Evolutionary conservation across 1,284 basidiomycete genomes (phyloP).

Genomic region (Tilletia caries): DNA sequence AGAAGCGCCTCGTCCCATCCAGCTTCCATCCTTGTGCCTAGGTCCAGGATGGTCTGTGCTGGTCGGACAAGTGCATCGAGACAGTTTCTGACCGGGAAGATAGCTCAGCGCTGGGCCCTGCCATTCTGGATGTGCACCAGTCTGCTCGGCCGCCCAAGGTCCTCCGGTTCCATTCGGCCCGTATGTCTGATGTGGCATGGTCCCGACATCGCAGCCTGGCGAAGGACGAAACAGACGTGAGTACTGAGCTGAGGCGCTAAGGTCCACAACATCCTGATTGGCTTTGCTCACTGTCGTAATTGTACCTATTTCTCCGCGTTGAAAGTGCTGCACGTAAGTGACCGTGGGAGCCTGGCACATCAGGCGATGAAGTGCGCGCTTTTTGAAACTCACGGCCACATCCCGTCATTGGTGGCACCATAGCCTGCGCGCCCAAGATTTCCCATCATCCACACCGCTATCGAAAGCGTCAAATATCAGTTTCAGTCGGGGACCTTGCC

Average conservation of each 20-base stretch:
- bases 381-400: conserved; percentile 72
- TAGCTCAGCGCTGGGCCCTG: not conserved
- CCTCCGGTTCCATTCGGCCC: not conserved
- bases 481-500: not conserved
- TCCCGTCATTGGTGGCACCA: conserved; percentile 60
- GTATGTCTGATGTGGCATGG: conserved; percentile 33
- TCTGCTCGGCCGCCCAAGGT: conserved; percentile 1
- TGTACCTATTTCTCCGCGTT: conserved; percentile 11
- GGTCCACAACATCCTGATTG: too few relatives aligned
- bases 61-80: conserved; percentile 65
- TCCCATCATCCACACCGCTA: conserved; percentile 62
- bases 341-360: not conserved
- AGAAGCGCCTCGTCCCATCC: conserved; percentile 65
- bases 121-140: not conserved
- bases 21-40: conserved; percentile 64
- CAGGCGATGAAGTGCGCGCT: conserved; percentile 61
- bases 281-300: conserved; percentile 27
- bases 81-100: conserved; percentile 69
- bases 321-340: not conserved
- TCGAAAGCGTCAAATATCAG: not conserved
- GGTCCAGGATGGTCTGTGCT: conserved; percentile 80
- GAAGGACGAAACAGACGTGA: not conserved
- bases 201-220: conserved; percentile 45
- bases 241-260: not conserved
- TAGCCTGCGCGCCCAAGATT: conserved; percentile 59